These are phyloP conservation scores for Xylaria telfairii DNA, from an alignment of 495 filamentous ascomycete species.

Conservation along the genomic window DNA sequence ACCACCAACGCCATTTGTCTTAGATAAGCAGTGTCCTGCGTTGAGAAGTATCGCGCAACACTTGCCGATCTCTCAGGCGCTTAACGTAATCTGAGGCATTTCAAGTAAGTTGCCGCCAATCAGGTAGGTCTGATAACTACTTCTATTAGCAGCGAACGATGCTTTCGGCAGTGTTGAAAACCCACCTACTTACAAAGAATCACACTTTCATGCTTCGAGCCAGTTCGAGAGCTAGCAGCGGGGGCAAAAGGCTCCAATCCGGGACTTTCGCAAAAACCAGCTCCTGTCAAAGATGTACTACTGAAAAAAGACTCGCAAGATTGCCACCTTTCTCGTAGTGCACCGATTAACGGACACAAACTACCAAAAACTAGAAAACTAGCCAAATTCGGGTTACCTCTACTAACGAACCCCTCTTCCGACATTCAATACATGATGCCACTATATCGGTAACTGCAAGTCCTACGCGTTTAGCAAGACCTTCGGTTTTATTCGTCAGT, in stretches of 20 bases:
- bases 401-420: not conserved
- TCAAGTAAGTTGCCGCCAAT: not conserved
- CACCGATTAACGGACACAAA: not conserved
- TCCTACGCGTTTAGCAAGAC: not conserved
- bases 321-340: not conserved
- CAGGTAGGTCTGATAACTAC: not conserved
- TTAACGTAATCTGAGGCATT: conserved; percentile 3
- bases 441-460: not conserved
- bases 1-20: not conserved
- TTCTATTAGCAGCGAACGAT: not conserved
- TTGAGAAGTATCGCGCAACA: not conserved
- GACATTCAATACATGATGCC: not conserved
- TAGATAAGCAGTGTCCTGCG: not conserved
- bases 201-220: not conserved
- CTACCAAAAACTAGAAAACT: not conserved
- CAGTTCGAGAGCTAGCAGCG: not conserved
- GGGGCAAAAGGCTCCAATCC: not conserved
- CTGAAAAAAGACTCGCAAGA: not conserved
- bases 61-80: not conserved
- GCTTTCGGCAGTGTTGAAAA: not conserved
- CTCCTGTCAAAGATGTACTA: not conserved
- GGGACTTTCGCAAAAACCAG: not conserved
- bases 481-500: not conserved
- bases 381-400: not conserved
- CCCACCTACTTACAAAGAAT: conserved; percentile 4